A percentile compares a stretch with the other conserved stretches of the same genome.
phyloP scores from a whole-genome alignment of 2,329 filamentous ascomycete species.

The Scedosporium apiospermum region DNA sequence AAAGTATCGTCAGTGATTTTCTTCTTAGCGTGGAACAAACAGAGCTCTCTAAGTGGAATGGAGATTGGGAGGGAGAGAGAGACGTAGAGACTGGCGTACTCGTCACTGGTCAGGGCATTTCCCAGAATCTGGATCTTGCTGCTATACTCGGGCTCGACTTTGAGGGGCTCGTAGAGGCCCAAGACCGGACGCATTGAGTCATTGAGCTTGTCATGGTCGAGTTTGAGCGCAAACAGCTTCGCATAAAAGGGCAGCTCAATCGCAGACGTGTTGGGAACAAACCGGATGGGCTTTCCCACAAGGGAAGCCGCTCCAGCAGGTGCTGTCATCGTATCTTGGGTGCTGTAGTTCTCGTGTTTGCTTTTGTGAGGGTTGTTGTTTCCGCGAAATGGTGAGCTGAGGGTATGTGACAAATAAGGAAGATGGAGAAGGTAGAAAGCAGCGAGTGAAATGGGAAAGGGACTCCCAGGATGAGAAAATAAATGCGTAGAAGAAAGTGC shows the following conservation, averaged over 20 bases:
- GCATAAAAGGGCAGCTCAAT: constrained; percentile 95
- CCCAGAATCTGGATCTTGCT: constrained; percentile 86
- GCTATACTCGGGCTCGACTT: constrained; percentile 63
- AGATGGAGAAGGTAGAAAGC: not conserved
- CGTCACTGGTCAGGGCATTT: constrained; percentile 72
- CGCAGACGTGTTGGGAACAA: constrained; percentile 84
- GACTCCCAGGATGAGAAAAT: not conserved
- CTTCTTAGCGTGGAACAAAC: not conserved
- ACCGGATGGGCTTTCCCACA: constrained; percentile 39
- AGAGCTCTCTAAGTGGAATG: not conserved
- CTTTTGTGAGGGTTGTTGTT: not conserved
- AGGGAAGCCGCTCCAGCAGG: constrained; percentile 2
- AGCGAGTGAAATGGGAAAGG: not conserved
- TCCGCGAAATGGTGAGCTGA: not conserved
- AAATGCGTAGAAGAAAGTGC: not conserved
- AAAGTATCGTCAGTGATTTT: not conserved
- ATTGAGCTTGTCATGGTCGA: constrained; percentile 94
- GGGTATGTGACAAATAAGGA: not conserved
- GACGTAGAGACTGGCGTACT: constrained; percentile 46
- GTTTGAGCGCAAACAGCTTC: constrained; percentile 83
- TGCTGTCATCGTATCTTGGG: not conserved
- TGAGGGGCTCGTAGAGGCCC: constrained; percentile 79
- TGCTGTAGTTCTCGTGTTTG: not conserved
- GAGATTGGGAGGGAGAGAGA: constrained; percentile 1
- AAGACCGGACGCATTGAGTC: constrained; percentile 81